Conservation (phyloP, 345 rosid genomes). For the Pistacia atlantica region DNA sequence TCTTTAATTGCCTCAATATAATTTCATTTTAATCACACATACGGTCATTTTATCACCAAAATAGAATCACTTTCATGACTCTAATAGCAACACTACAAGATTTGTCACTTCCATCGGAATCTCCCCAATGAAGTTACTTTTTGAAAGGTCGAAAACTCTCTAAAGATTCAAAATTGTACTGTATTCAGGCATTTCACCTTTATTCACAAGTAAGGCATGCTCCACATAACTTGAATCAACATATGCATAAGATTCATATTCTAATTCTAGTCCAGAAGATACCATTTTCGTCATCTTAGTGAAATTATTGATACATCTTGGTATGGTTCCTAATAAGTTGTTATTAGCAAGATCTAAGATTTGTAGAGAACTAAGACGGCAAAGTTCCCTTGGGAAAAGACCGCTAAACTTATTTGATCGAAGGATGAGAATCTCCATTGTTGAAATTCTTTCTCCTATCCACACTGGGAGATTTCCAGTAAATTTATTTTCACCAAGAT, state of each 20-base stretch:
- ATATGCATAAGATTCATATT: too few relatives aligned
- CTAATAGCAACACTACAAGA: not conserved
- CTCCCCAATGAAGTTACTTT: not conserved
- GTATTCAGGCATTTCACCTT: not conserved
- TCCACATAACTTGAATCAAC: not conserved
- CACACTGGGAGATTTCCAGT: not conserved
- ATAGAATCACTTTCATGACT: too few relatives aligned
- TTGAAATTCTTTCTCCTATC: conserved; percentile 12
- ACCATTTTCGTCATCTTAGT: not conserved
- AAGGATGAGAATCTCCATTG: not conserved
- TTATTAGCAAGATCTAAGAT: conserved; percentile 21
- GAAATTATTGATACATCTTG: conserved; percentile 13
- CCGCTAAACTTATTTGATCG: conserved; percentile 24
- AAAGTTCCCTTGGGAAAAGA: conserved; percentile 18
- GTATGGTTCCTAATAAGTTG: conserved; percentile 12
- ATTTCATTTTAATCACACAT: too few relatives aligned
- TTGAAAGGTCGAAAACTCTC: not conserved
- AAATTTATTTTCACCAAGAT: conserved; percentile 11
- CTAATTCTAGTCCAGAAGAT: too few relatives aligned
- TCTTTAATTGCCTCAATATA: too few relatives aligned
- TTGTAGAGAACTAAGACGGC: not conserved
- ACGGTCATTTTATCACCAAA: too few relatives aligned
- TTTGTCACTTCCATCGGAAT: conserved; percentile 8
- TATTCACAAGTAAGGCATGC: not conserved
- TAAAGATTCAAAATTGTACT: not conserved